Evolutionary conservation across 768 basidiomycete species (phyloP).

Genomic region (Mycena capillaripes): DNA sequence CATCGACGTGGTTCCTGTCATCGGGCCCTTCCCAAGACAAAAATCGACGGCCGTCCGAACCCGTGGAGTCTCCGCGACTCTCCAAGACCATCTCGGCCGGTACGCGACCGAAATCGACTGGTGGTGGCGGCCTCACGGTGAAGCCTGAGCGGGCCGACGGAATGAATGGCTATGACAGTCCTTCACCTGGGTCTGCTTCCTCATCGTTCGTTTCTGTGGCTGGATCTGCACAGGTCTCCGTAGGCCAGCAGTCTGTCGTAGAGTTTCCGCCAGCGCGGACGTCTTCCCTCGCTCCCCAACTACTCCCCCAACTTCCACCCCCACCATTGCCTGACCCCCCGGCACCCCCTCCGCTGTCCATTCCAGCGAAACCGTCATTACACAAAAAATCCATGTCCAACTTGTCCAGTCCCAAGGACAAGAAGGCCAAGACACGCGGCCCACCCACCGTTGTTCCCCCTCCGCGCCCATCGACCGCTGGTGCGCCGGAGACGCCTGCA

Average conservation of each 20-base stretch:
- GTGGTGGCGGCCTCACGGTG: conserved; percentile 25
- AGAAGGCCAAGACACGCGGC: conserved; percentile 38
- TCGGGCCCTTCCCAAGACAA: conserved; percentile 36
- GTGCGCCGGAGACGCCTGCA: conserved; percentile 30
- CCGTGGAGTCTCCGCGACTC: conserved; percentile 11
- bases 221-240: conserved; percentile 23
- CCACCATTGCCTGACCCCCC: conserved; percentile 21
- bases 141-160: conserved; percentile 36
- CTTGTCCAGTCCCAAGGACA: conserved; percentile 25
- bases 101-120: conserved; percentile 37
- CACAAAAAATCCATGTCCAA: conserved; percentile 37
- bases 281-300: conserved; percentile 39
- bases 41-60: conserved; percentile 44
- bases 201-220: conserved; percentile 34
- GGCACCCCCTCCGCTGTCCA: conserved; percentile 8
- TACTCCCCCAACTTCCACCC: conserved; percentile 33
- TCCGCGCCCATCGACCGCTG: conserved; percentile 57
- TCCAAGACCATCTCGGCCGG: conserved; percentile 30
- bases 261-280: conserved; percentile 43
- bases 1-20: conserved; percentile 36
- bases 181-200: conserved; percentile 43
- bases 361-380: conserved; percentile 7
- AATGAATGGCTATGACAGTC: conserved; percentile 44
- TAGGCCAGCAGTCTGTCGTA: conserved; percentile 21
- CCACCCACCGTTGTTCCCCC: conserved; percentile 35